Base-by-base conservation (phyloP, 1,284 basidiomycete genomes). In the Prillingera fragicola region DNA sequence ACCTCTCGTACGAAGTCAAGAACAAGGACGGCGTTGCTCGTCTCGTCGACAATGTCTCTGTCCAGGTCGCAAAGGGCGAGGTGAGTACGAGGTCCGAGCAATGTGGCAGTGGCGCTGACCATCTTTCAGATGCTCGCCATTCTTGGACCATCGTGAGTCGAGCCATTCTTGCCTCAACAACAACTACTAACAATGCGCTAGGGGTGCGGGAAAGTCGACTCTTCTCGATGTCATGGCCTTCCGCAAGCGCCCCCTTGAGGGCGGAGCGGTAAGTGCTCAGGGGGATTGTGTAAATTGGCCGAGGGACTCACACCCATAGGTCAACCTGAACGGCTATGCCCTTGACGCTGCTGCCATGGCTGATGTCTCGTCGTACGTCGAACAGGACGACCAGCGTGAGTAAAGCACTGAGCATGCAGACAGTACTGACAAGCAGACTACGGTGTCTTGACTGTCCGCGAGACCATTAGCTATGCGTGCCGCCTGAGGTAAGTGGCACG, bases 391-490 rank as follows among this genome's bases (percentile, higher is more conserved):
- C 43, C 56, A 52, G 32, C 50, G 44, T 46, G n/a, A 26, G 44
- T 41, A 4, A n/a, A n/a, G n/a, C n/a, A n/a, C n/a, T n/a, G n/a
- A n/a, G 13, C 12, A 29, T 2, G 8, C 24, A n/a, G 9, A 18
- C 10, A 12, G 17, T 26, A n/a, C 38, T 41, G 21, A 41, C 27
- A 14, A n/a, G 8, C 65, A 5, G 50, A 73, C 2, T 54, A 69
- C 17, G 72, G 72, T 27, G 67, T 67, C 2, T 54, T 74, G 3
- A 73, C 73, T 0, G 71, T 69, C 1, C 45, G 61, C 3, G 71
- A 73, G 45, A 72, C 69, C 3, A 41, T 72, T 31, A 40, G 46
- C 9, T 72, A 63, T 39, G 60, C 69, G 1, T 62, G 67, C 13
- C 49, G 55, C n/a, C 59, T 73, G 27, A n/a, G 27, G 27, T 28